phyloP scores from a whole-genome alignment of 331 rosid genomes.

The Malus hybrid region DNA sequence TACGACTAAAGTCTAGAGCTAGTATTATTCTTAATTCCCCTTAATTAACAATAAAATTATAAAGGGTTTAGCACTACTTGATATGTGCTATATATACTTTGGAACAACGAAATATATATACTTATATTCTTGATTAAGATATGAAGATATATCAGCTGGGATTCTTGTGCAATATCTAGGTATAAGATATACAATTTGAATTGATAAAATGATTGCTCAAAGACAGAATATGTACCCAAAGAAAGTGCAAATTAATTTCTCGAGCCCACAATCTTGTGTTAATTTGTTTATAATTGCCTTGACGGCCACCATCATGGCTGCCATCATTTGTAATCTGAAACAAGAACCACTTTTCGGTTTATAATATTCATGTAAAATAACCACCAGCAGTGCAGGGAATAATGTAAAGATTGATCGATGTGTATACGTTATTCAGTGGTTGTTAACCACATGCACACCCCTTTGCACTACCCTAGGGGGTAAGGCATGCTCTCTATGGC shows the following conservation, averaged over 20 bases:
- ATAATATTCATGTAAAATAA: background rate
- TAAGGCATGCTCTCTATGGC: no score
- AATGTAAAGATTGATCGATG: background rate
- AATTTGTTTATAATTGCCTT: slow-evolving; percentile 37
- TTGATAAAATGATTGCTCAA: background rate
- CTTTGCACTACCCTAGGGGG: background rate
- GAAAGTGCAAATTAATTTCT: slow-evolving; percentile 1
- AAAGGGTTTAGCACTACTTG: background rate
- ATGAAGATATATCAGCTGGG: background rate
- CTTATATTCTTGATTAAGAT: background rate
- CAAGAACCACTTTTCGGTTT: slow-evolving; percentile 33
- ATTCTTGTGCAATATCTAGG: slow-evolving; percentile 3
- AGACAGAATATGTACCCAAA: slow-evolving; percentile 5
- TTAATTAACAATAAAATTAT: background rate
- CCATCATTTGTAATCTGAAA: slow-evolving; percentile 59
- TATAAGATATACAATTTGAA: slow-evolving; percentile 1
- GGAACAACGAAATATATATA: background rate
- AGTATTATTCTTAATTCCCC: background rate
- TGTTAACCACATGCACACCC: slow-evolving; percentile 10
- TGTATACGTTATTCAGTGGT: background rate
- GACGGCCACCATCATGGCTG: slow-evolving; percentile 46
- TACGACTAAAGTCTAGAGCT: background rate
- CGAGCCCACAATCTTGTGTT: background rate
- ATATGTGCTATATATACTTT: background rate
- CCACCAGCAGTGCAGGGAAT: slow-evolving; percentile 12